Percentiles rank a stretch among this genome's conserved stretches.
Evolutionary conservation across 2,329 filamentous ascomycete species (phyloP).

Genomic region (Exophiala bonariae): DNA sequence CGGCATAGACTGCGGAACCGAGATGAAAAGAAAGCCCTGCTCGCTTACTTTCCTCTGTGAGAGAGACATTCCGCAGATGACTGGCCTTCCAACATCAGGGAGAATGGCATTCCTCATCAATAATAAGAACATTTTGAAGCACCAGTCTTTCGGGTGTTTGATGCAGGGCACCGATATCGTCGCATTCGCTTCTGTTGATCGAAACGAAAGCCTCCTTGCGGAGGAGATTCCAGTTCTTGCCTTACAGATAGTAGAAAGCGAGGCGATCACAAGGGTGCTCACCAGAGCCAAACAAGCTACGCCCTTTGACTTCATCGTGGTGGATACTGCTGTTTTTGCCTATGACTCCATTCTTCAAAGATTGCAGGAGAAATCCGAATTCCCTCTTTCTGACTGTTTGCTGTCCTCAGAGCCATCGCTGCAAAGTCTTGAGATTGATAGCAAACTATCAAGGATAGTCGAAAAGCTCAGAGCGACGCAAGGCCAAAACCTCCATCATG

Average conservation of each 20-base stretch:
- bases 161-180: slow-evolving; percentile 50
- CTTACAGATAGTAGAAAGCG: slow-evolving; percentile 51
- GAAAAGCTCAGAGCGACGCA: slow-evolving; percentile 14
- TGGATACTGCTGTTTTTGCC: slow-evolving; percentile 66
- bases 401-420: slow-evolving; percentile 4
- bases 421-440: slow-evolving; percentile 1
- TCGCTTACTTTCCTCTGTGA: slow-evolving; percentile 41
- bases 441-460: neutral
- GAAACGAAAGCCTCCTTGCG: slow-evolving; percentile 48
- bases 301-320: slow-evolving; percentile 13
- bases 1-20: slow-evolving; percentile 38
- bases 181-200: slow-evolving; percentile 59
- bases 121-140: slow-evolving; percentile 54
- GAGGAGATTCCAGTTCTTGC: slow-evolving; percentile 46
- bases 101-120: slow-evolving; percentile 48
- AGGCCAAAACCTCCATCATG: slow-evolving; percentile 2
- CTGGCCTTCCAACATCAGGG: slow-evolving; percentile 27
- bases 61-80: slow-evolving; percentile 46
- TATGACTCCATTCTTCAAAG: slow-evolving; percentile 65
- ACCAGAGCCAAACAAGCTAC: slow-evolving; percentile 36
- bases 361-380: slow-evolving; percentile 46
- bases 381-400: slow-evolving; percentile 1
- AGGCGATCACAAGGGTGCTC: slow-evolving; percentile 48
- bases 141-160: slow-evolving; percentile 61
- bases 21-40: slow-evolving; percentile 29